Conservation (phyloP, 106 monocot genomes). For the Dioscorea zingiberensis region DNA sequence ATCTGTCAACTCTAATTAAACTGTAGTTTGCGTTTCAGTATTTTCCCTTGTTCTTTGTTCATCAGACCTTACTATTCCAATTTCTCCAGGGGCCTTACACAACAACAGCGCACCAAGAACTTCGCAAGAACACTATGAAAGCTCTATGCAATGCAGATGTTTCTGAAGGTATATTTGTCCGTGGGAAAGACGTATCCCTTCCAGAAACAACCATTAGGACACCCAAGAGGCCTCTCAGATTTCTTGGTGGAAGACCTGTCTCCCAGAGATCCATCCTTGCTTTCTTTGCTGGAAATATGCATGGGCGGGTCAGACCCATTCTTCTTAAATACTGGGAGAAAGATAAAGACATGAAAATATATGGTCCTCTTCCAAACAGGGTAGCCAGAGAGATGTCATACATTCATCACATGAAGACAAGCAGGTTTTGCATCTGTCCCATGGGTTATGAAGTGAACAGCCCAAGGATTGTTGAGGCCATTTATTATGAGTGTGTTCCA, state of each 20-base stretch:
- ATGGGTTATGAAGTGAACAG: conserved; percentile 91
- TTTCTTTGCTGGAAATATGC: conserved; percentile 71
- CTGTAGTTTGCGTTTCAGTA: neutral
- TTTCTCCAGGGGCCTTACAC: conserved; percentile 66
- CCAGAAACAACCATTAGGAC: conserved; percentile 75
- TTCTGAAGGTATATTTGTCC: conserved; percentile 71
- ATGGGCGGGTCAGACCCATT: conserved; percentile 48
- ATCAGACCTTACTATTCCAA: neutral
- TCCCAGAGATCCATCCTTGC: conserved; percentile 34
- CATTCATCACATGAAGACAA: conserved; percentile 67
- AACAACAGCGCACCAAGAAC: conserved; percentile 48
- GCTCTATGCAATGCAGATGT: conserved; percentile 86
- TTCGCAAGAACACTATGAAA: conserved; percentile 64
- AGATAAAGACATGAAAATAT: conserved; percentile 57
- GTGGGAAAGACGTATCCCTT: conserved; percentile 75
- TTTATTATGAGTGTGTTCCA: conserved; percentile 82
- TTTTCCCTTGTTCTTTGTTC: neutral
- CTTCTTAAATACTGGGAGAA: conserved; percentile 31
- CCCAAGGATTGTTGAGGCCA: conserved; percentile 79
- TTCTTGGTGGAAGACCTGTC: conserved; percentile 51
- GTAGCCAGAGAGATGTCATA: conserved; percentile 48
- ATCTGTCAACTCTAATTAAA: too few relatives aligned
- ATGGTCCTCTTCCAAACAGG: conserved; percentile 31
- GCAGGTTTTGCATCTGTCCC: conserved; percentile 73
- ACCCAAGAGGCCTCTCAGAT: conserved; percentile 51